Base-by-base conservation (phyloP, 108 stramenopile genomes). In the Skeletonema costatum region DNA sequence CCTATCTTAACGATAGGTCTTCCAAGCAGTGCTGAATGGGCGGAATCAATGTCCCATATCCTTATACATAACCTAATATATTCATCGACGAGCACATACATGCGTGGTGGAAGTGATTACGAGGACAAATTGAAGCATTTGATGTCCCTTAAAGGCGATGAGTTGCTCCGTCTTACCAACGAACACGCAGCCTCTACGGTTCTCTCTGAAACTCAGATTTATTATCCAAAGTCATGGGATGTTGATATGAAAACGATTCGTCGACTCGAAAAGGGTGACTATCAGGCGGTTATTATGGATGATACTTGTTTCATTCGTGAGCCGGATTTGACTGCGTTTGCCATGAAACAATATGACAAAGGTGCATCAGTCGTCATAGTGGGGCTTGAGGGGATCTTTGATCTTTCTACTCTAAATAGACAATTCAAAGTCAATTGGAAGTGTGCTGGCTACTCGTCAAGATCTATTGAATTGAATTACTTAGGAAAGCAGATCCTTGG, bases 261-360 rank as follows among this genome's bases (percentile, higher is more conserved):
- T 33, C 25, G 32, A 53, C 68, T 50, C 13, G 68, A 68, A 29
- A 68, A 33, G 16, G 25, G 51, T 13, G 68, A 68, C 6, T 68
- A 68, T 68, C 68, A 68, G 51, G 68, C 68, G 30, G 50, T 68
- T 31, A 68, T 68, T 53, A 51, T 68, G 14, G 68, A 68, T 68
- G 66, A 68, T 33, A 50, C 68, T n/a, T 50, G 50, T 53, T 50
- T 53, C 68, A 68, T 68, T 17, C 48, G 48, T 32, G 68, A 68
- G 50, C 68, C 68, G 1, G 68, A 68, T 33, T 11, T 68, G 9
- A 68, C 29, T 12, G 29, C 46, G 5, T 68, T 68, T 68, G 68
- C 56, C 17, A 32, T 53, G 50, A 68, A 51, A 8, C 31, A 68
- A 35, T 51, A 68, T 19, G 33, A 1, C 14, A 68, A 68, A 50